Evolutionary conservation across 2,329 filamentous ascomycete species (phyloP).

Genomic region (Colletotrichum horii): DNA sequence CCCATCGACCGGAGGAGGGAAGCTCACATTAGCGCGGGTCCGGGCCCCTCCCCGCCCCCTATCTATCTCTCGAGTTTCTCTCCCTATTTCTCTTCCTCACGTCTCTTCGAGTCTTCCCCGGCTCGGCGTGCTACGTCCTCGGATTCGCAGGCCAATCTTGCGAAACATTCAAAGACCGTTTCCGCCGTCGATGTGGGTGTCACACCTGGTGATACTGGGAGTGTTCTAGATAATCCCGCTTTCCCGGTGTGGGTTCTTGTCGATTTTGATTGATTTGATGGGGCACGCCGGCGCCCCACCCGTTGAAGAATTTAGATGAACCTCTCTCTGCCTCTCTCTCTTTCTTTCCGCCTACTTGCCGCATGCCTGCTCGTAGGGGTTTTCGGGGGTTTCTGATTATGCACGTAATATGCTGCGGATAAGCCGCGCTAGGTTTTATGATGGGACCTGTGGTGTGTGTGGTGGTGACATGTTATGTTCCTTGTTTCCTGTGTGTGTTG

Average conservation of each 20-base stretch:
- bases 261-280: background rate
- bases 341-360: background rate
- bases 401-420: background rate
- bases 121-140: background rate
- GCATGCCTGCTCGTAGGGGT: background rate
- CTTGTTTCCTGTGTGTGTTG: background rate
- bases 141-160: background rate
- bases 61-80: background rate
- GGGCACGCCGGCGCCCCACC: background rate
- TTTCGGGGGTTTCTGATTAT: background rate
- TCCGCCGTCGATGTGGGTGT: background rate
- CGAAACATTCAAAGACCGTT: background rate
- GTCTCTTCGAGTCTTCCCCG: background rate
- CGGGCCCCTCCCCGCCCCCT: background rate
- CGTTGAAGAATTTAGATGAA: background rate
- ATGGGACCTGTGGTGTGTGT: background rate
- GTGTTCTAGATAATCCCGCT: background rate
- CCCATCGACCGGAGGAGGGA: background rate
- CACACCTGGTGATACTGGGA: background rate
- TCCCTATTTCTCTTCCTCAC: background rate
- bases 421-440: background rate
- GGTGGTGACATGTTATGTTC: background rate
- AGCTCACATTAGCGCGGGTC: background rate
- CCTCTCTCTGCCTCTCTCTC: background rate
- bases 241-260: background rate